Evolutionary conservation across 140 eudicot species (phyloP).

Genomic region (Erigeron philadelphicus): DNA sequence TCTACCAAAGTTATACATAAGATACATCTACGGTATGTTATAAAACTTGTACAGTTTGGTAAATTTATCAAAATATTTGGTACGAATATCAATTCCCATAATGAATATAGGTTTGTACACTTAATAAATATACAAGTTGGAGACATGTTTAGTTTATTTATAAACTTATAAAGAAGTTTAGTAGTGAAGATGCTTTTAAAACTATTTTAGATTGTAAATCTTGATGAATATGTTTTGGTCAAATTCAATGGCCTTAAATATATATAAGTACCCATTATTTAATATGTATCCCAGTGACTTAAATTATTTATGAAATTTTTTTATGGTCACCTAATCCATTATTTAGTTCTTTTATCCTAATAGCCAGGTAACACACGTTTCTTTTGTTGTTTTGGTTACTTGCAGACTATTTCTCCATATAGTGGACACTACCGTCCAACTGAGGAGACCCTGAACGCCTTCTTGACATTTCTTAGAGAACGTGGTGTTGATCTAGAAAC

Average conservation of each 20-base stretch:
- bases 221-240: slow-evolving; percentile 13
- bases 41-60: too few species aligned
- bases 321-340: slow-evolving; percentile 26
- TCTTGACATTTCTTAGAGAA: slow-evolving; percentile 58
- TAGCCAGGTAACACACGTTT: slow-evolving; percentile 4
- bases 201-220: neutral
- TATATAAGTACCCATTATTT: neutral
- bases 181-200: too few species aligned
- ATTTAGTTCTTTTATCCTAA: slow-evolving; percentile 10
- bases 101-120: too few species aligned
- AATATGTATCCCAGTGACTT: slow-evolving; percentile 9
- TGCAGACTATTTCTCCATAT: slow-evolving; percentile 79
- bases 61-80: too few species aligned
- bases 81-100: too few species aligned
- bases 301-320: neutral
- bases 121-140: too few species aligned
- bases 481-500: slow-evolving; percentile 66
- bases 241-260: neutral
- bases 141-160: too few species aligned
- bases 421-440: slow-evolving; percentile 98
- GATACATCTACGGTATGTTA: too few species aligned
- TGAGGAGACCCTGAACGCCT: slow-evolving; percentile 58
- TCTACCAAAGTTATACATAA: too few species aligned
- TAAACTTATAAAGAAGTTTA: too few species aligned
- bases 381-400: slow-evolving; percentile 20